phyloP scores from a whole-genome alignment of 352 stramenopile species.

The Phytopythium sindhum region DNA sequence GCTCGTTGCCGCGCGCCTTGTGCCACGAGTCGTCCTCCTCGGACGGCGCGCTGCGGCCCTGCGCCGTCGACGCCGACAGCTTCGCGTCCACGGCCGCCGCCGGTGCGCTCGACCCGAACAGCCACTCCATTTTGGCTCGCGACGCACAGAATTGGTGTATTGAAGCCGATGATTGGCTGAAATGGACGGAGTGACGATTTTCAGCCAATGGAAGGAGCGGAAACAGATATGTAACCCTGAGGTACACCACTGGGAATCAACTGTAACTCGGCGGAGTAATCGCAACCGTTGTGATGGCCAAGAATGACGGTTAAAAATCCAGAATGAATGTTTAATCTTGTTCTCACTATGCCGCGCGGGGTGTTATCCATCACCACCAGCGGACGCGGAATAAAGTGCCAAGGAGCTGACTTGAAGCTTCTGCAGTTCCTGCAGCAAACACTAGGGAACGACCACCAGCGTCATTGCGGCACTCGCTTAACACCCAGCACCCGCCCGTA shows the following conservation, averaged over 20 bases:
- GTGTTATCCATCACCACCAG: background rate
- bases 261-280: too few species aligned
- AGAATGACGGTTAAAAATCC: background rate
- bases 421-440: background rate
- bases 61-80: conserved; percentile 49
- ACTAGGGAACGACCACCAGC: background rate
- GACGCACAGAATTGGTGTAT: background rate
- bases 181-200: background rate
- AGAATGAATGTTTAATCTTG: conserved; percentile 1
- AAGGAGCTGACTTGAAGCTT: background rate
- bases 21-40: conserved; percentile 60
- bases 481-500: too few species aligned
- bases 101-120: conserved; percentile 29
- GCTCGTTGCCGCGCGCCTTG: conserved; percentile 65
- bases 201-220: background rate
- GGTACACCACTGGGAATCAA: too few species aligned
- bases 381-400: too few species aligned
- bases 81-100: conserved; percentile 26
- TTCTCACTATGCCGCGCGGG: too few species aligned
- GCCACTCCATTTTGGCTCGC: conserved; percentile 51
- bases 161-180: background rate
- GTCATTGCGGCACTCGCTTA: background rate
- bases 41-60: conserved; percentile 63
- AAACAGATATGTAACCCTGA: background rate
- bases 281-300: background rate